phyloP scores from a whole-genome alignment of 78 protist genomes.

The Acrasis kona region DNA sequence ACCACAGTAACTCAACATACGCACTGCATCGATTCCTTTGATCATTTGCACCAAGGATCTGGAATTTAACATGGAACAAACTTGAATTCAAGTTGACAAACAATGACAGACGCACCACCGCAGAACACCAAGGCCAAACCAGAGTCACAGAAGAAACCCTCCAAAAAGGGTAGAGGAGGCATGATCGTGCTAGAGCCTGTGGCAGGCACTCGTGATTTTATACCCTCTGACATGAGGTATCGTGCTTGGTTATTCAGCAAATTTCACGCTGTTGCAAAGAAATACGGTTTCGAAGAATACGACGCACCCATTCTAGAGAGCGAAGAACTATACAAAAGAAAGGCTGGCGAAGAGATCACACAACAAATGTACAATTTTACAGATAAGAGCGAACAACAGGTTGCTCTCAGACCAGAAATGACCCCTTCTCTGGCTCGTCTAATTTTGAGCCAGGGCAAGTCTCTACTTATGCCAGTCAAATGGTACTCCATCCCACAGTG shows the following conservation, averaged over 20 bases:
- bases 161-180: neutral
- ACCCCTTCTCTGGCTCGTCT: conserved; percentile 65
- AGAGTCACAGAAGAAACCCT: too few species aligned
- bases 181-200: conserved; percentile 14
- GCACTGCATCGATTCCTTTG: too few species aligned
- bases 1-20: too few species aligned
- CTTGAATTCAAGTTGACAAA: too few species aligned
- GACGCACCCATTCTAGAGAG: conserved; percentile 68
- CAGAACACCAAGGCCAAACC: too few species aligned
- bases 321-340: conserved; percentile 54
- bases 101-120: too few species aligned
- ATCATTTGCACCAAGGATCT: too few species aligned
- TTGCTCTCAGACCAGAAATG: conserved; percentile 63
- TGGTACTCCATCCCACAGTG: conserved; percentile 63
- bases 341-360: conserved; percentile 71
- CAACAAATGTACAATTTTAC: conserved; percentile 56
- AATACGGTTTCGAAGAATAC: conserved; percentile 50
- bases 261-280: conserved; percentile 12
- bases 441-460: conserved; percentile 22
- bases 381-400: conserved; percentile 27
- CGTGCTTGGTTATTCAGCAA: conserved; percentile 41
- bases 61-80: too few species aligned
- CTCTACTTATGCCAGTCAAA: conserved; percentile 35
- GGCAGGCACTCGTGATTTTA: conserved; percentile 54
- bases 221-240: conserved; percentile 47